These are phyloP conservation scores for Thielaviopsis musarum DNA, from an alignment of 2,329 filamentous ascomycete species.

Conservation along the genomic window DNA sequence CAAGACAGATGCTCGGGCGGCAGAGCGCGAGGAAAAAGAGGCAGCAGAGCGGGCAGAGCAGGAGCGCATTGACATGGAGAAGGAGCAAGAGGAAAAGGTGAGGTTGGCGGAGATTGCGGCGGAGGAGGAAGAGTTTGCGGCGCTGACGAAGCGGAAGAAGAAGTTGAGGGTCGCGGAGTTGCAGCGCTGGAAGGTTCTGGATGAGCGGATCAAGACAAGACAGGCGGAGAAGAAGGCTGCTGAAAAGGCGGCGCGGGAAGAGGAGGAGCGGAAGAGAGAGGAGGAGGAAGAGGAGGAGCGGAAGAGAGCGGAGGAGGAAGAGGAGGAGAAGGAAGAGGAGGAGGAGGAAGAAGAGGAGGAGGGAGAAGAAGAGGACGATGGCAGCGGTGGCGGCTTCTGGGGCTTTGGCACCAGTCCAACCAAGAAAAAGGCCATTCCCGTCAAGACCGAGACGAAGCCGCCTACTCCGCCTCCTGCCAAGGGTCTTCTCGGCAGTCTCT, in stretches of 20 bases:
- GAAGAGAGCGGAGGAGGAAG: slow-evolving; percentile 21
- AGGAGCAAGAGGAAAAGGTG: background rate
- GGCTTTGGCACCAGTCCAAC: background rate
- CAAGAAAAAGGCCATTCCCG: slow-evolving; percentile 1
- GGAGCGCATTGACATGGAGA: background rate
- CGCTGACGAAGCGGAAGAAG: slow-evolving; percentile 33
- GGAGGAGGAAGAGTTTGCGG: slow-evolving; percentile 23
- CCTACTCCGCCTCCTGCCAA: background rate
- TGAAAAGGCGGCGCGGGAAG: slow-evolving; percentile 13
- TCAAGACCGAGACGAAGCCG: background rate
- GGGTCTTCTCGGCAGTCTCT: slow-evolving; percentile 4
- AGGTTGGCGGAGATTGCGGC: background rate
- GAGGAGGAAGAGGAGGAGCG: slow-evolving; percentile 17
- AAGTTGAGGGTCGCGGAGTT: slow-evolving; percentile 29
- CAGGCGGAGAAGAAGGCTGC: slow-evolving; percentile 19
- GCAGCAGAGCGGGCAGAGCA: slow-evolving; percentile 15
- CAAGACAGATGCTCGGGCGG: slow-evolving; percentile 13
- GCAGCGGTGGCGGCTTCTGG: background rate
- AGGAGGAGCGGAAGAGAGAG: slow-evolving; percentile 16
- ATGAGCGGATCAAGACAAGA: slow-evolving; percentile 22
- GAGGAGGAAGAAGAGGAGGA: slow-evolving; percentile 19
- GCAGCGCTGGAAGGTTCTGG: slow-evolving; percentile 25
- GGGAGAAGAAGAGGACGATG: slow-evolving; percentile 1
- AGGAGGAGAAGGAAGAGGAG: slow-evolving; percentile 21
- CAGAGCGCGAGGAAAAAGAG: slow-evolving; percentile 14